A percentile compares a stretch with the other conserved stretches of the same genome.
These are phyloP conservation scores for Trichoderma oligosporum DNA, from an alignment of 2,329 filamentous ascomycete species.

Conservation along the genomic window DNA sequence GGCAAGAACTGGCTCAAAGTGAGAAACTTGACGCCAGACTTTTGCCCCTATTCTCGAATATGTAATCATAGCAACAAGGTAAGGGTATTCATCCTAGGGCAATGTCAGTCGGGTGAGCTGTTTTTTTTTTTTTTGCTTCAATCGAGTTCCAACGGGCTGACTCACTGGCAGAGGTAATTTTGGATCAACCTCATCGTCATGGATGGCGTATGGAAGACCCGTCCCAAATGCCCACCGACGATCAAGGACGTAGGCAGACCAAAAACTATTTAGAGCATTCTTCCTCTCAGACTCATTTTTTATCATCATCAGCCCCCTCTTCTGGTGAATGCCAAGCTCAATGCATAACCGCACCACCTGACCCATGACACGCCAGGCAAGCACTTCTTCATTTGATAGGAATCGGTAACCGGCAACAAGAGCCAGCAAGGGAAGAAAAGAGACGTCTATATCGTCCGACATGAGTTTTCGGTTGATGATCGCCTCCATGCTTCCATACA, in stretches of 20 bases:
- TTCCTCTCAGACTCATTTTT: conserved; percentile 64
- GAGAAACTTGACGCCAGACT: conserved; percentile 78
- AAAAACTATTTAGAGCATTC: conserved; percentile 71
- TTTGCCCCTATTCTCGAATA: conserved; percentile 81
- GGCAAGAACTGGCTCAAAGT: conserved; percentile 58
- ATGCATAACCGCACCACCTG: conserved; percentile 75
- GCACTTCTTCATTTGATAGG: conserved; percentile 76
- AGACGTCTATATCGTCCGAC: conserved; percentile 47
- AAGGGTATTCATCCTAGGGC: conserved; percentile 55
- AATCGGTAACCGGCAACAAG: conserved; percentile 69
- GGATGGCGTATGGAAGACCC: conserved; percentile 78
- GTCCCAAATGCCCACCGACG: conserved; percentile 87
- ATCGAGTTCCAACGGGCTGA: too few relatives aligned
- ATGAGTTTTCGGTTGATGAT: conserved; percentile 64
- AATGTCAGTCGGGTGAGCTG: background rate
- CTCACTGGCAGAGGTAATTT: conserved; percentile 73
- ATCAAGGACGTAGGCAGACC: conserved; percentile 82
- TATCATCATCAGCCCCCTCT: conserved; percentile 68
- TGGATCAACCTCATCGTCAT: conserved; percentile 81
- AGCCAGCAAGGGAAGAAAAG: conserved; percentile 48
- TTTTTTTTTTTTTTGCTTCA: too few relatives aligned
- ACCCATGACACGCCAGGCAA: conserved; percentile 84
- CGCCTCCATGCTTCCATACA: conserved; percentile 74
- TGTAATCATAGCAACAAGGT: conserved; percentile 77
- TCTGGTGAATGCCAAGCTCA: conserved; percentile 78